Evolutionary conservation across 495 filamentous ascomycete genomes (phyloP).

Genomic region (Parmelia sp.): DNA sequence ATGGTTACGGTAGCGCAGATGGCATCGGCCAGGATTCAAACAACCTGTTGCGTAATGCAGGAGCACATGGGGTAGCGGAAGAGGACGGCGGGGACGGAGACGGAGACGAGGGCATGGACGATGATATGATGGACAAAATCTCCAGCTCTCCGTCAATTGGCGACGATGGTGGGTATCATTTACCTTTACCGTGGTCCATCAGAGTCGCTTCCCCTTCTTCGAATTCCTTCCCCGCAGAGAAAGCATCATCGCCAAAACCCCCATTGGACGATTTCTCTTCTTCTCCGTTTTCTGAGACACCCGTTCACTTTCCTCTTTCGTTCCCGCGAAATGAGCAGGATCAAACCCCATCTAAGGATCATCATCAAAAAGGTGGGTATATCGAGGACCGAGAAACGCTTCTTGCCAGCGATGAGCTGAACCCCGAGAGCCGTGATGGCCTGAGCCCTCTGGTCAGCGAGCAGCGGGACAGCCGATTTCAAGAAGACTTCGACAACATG

Average conservation of each 20-base stretch:
- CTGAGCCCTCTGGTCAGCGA: constrained; percentile 9
- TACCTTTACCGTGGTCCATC: constrained; percentile 39
- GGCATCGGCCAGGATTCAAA: constrained; percentile 36
- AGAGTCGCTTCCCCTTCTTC: constrained; percentile 39
- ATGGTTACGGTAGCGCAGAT: constrained; percentile 44
- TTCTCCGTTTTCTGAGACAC: constrained; percentile 48
- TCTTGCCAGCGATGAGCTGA: constrained; percentile 19
- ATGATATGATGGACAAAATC: constrained; percentile 93
- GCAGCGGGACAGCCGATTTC: constrained; percentile 3
- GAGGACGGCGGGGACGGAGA: constrained; percentile 67
- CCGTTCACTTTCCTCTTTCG: constrained; percentile 41
- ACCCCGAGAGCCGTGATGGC: constrained; percentile 12
- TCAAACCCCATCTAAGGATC: constrained; percentile 43
- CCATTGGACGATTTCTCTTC: constrained; percentile 37
- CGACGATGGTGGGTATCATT: constrained; percentile 81
- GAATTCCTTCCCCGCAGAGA: constrained; percentile 30
- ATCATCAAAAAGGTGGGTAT: constrained; percentile 60
- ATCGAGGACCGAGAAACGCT: constrained; percentile 13
- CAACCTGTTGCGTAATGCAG: constrained; percentile 32
- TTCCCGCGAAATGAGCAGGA: constrained; percentile 26
- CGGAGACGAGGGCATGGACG: constrained; percentile 71
- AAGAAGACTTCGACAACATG: constrained; percentile 17
- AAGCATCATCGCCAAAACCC: constrained; percentile 24
- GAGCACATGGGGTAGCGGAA: constrained; percentile 40
- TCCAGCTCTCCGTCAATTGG: constrained; percentile 92